Evolutionary conservation across 345 rosid genomes (phyloP).

Genomic region (Hypericum perforatum): DNA sequence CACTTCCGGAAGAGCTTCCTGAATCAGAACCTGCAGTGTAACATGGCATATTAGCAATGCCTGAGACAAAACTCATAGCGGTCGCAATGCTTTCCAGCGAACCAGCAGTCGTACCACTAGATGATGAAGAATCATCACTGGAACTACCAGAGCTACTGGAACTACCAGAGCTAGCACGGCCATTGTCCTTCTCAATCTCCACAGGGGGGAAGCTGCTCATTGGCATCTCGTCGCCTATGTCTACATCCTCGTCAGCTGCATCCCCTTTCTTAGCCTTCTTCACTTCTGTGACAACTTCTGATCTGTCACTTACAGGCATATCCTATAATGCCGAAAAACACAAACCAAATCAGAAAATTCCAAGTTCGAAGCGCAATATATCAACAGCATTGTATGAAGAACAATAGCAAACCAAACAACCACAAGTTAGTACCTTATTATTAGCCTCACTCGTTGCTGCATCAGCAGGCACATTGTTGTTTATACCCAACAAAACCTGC

Average conservation of each 20-base stretch:
- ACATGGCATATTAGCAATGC: too few relatives aligned
- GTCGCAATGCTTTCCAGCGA: too few relatives aligned
- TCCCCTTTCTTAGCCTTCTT: constrained; percentile 7
- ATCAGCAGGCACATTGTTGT: constrained; percentile 11
- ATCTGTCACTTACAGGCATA: constrained; percentile 11
- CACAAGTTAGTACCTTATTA: constrained; percentile 4
- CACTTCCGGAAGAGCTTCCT: constrained; percentile 31
- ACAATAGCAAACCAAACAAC: background rate
- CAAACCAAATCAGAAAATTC: background rate
- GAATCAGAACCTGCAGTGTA: constrained; percentile 29
- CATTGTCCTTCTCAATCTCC: constrained; percentile 34
- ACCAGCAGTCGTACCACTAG: constrained; percentile 20
- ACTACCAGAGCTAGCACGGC: background rate
- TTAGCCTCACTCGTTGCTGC: background rate
- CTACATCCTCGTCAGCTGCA: constrained; percentile 40
- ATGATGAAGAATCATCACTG: constrained; percentile 25
- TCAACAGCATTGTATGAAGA: background rate
- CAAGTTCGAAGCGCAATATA: background rate
- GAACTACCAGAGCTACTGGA: constrained; percentile 25
- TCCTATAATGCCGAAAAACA: background rate
- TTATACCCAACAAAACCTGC: constrained; percentile 15
- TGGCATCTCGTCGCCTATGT: constrained; percentile 40
- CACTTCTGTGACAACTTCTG: constrained; percentile 9
- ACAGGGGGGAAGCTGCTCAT: constrained; percentile 28
- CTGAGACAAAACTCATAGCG: too few relatives aligned